These are phyloP conservation scores for Colletotrichum aenigma DNA, from an alignment of 2,329 filamentous ascomycete species.

Conservation along the genomic window DNA sequence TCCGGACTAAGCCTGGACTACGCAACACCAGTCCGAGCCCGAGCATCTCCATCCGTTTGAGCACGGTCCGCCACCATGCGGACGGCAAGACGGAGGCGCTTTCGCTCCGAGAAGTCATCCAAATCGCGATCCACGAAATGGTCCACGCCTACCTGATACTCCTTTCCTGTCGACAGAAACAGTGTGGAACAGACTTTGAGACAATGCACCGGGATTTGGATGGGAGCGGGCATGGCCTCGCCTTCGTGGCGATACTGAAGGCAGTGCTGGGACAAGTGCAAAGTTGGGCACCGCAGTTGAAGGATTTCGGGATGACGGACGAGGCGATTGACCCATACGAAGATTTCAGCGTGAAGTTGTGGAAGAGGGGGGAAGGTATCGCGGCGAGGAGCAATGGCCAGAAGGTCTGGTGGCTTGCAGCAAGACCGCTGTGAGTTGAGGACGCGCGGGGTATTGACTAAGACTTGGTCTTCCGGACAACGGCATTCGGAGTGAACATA, in stretches of 20 bases:
- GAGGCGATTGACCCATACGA: slow-evolving; percentile 14
- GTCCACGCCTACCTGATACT: slow-evolving; percentile 18
- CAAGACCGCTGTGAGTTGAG: background rate
- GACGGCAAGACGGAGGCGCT: background rate
- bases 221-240: slow-evolving; percentile 9
- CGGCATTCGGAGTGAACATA: background rate
- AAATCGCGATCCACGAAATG: slow-evolving; percentile 30
- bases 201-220: slow-evolving; percentile 5
- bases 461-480: background rate
- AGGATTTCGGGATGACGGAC: slow-evolving; percentile 9
- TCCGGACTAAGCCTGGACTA: background rate
- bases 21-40: background rate
- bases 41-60: slow-evolving; percentile 18
- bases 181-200: slow-evolving; percentile 10
- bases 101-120: slow-evolving; percentile 33
- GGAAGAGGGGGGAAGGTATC: slow-evolving; percentile 12
- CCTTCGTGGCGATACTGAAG: slow-evolving; percentile 13
- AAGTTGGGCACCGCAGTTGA: background rate
- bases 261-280: slow-evolving; percentile 8
- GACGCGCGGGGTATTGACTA: background rate
- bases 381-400: slow-evolving; percentile 1
- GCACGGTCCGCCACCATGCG: slow-evolving; percentile 6
- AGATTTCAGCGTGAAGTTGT: slow-evolving; percentile 13
- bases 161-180: slow-evolving; percentile 1
- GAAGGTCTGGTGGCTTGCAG: slow-evolving; percentile 15